Evolutionary conservation across 305 asterid species (phyloP).

Genomic region (Solanum hybrid): DNA sequence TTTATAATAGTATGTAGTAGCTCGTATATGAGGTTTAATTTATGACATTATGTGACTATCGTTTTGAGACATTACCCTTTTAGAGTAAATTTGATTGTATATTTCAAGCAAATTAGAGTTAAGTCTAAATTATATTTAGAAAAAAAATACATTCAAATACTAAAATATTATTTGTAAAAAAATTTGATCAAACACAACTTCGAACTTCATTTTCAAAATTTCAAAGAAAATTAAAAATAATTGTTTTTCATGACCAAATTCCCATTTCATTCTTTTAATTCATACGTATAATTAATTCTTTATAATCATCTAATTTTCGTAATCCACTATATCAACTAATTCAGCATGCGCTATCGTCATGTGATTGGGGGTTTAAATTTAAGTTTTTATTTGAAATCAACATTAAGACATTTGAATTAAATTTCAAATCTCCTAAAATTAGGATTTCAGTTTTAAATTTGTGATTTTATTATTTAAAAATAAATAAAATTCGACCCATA

Average conservation of each 20-base stretch:
- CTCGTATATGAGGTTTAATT: neutral
- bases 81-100: neutral
- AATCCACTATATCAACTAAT: neutral
- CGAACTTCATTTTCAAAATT: neutral
- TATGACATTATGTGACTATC: neutral
- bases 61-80: neutral
- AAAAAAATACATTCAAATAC: no score
- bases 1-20: no score
- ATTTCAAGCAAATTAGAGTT: no score
- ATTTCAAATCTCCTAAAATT: neutral
- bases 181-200: neutral
- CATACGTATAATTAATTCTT: neutral
- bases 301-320: neutral
- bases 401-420: neutral
- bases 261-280: neutral
- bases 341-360: neutral
- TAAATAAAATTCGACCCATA: neutral
- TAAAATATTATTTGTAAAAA: neutral
- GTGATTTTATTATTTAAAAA: neutral
- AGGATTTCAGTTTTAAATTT: neutral
- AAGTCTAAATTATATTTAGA: no score
- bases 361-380: neutral
- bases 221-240: neutral
- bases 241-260: neutral
- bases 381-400: neutral